phyloP scores from a whole-genome alignment of 2,329 filamentous ascomycete species.

The Bipolaris gigantea region DNA sequence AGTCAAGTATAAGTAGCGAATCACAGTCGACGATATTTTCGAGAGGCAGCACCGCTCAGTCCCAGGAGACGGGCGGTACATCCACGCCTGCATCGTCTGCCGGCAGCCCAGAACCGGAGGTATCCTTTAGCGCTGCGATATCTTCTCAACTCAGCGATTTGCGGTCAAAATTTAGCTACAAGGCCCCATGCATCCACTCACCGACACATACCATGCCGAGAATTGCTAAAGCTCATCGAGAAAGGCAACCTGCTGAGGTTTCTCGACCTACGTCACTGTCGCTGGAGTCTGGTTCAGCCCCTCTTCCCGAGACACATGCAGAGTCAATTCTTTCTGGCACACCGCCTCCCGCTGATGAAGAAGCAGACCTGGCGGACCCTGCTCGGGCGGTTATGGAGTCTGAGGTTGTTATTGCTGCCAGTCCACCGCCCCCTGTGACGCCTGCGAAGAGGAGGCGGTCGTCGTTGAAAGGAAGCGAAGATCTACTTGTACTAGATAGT shows the following conservation, averaged over 20 bases:
- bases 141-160: conserved; percentile 35
- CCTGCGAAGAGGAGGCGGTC: conserved; percentile 24
- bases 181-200: conserved; percentile 7
- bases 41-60: conserved; percentile 24
- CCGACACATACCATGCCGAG: conserved; percentile 2
- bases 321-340: conserved; percentile 13
- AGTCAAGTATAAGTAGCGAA: conserved; percentile 20
- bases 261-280: conserved; percentile 11
- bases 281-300: conserved; percentile 2
- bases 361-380: conserved; percentile 25
- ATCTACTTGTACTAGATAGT: conserved; percentile 52
- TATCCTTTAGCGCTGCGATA: conserved; percentile 29
- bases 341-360: conserved; percentile 8
- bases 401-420: conserved; percentile 38
- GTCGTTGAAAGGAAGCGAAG: conserved; percentile 50
- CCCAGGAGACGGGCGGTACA: conserved; percentile 31
- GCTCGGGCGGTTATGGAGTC: conserved; percentile 35
- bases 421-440: conserved; percentile 27
- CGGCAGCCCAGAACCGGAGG: conserved; percentile 32
- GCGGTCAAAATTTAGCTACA: conserved; percentile 38
- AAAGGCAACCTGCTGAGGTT: conserved; percentile 13
- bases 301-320: neutral
- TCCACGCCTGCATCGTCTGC: conserved; percentile 39
- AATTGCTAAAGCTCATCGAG: conserved; percentile 5
- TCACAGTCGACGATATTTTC: conserved; percentile 37